phyloP scores from a whole-genome alignment of 805 yeast genomes.

The Yamadazyma philogaea region DNA sequence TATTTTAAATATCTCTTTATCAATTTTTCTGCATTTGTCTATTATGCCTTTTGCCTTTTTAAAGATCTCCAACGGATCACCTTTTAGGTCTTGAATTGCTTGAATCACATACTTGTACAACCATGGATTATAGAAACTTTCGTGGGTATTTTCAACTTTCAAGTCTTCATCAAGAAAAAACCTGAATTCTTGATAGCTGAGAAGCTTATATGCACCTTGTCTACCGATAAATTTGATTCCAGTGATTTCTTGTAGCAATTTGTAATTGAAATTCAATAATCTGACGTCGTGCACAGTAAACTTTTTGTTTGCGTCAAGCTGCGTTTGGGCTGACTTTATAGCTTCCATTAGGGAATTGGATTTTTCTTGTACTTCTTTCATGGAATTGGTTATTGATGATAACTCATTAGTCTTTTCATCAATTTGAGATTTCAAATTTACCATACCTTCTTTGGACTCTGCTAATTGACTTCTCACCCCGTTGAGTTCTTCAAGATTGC shows the following conservation, averaged over 20 bases:
- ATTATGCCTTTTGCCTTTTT: conserved; percentile 16
- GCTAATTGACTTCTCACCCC: conserved; percentile 12
- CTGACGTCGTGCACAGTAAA: conserved; percentile 22
- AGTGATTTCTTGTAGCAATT: conserved; percentile 25
- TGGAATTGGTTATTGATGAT: neutral
- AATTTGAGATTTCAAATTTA: conserved; percentile 14
- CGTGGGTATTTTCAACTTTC: conserved; percentile 1
- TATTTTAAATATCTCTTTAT: conserved; percentile 28
- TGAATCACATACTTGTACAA: conserved; percentile 6
- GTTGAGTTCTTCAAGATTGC: conserved; percentile 12
- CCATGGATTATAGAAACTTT: conserved; percentile 14
- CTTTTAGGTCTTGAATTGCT: neutral
- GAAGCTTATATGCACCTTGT: neutral
- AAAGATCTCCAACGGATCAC: conserved; percentile 17
- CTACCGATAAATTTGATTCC: conserved; percentile 17
- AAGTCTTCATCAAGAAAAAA: conserved; percentile 5
- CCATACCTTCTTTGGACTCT: conserved; percentile 4
- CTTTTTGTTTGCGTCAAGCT: conserved; percentile 14
- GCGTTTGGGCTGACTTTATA: conserved; percentile 9
- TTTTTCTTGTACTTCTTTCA: neutral
- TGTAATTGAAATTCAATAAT: conserved; percentile 19
- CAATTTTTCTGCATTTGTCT: conserved; percentile 22
- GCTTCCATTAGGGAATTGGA: conserved; percentile 8
- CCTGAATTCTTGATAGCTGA: conserved; percentile 13
- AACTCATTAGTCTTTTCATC: conserved; percentile 1